Evolutionary conservation across 192 early-diverging fungal species (phyloP), one percentile per base, ranked within the genome.

Genomic region (Chytriomyces confervae): DNA sequence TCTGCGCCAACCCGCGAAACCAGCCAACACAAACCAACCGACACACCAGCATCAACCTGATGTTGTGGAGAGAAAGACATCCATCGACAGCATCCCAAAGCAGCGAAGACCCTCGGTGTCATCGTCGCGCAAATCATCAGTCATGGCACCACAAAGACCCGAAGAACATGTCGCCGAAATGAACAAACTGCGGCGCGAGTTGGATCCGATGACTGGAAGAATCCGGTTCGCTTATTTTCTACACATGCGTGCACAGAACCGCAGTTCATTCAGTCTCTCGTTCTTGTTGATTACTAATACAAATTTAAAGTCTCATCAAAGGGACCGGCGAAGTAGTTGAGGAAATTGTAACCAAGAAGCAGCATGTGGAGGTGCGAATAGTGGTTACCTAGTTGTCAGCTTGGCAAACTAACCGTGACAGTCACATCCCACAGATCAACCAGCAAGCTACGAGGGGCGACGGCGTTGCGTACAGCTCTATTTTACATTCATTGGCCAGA

Each of bases 271-370:
- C 24, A 27, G 4, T 36, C 3, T 36, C 3, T 36, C 36, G 36
- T 36, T 36, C 36, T 36, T 36, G 36, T 36, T 36, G 36, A 20
- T 72, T 9, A 36, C 51, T 64, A 45, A 11, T 62, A 3, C 47
- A n/a, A n/a, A 36, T 29, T 46, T 68, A 36, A 29, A 77, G 76
- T 18, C 68, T 77, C 13, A 68, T 77, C 8, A 77, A 77, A 46
- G 76, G 76, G 8, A 77, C 65, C 7, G 76, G 76, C 5, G 76
- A 77, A 61, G 70, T 77, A 10, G 29, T 77, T 20, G 76, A 77
- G 36, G 76, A 77, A 46, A 77, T 77, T 36, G 76, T 77, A 0
- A 61, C 76, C 10, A 18, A 62, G n/a, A 43, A 61, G 36, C 23
- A 53, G 67, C 76, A 77, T 49, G 2, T 44, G 2, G 72, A 74